Conservation (phyloP, 2,329 filamentous ascomycete genomes). For the Fusarium sp. region DNA sequence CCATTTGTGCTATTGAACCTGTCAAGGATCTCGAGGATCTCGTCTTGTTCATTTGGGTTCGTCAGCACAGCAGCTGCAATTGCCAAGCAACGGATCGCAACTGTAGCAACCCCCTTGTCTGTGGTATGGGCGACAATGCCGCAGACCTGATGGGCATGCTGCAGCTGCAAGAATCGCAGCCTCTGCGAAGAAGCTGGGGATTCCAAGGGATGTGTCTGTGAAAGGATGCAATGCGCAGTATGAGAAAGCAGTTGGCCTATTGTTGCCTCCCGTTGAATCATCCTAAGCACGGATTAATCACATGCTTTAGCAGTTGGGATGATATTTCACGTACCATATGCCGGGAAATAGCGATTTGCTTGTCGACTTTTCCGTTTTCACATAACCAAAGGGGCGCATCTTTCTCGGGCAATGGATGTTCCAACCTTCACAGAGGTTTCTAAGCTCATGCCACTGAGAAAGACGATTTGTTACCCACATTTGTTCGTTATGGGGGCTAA, state of each 20-base stretch:
- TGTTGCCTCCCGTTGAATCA: constrained; percentile 82
- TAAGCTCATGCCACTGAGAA: constrained; percentile 82
- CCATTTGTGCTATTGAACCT: constrained; percentile 79
- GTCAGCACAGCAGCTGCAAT: constrained; percentile 79
- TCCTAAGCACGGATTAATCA: constrained; percentile 56
- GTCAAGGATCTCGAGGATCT: constrained; percentile 79
- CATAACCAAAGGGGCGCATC: constrained; percentile 85
- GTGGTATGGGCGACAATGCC: constrained; percentile 88
- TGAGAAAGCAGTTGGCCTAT: constrained; percentile 89
- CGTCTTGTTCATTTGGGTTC: constrained; percentile 76
- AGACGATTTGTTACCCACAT: constrained; percentile 69
- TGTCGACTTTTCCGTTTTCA: constrained; percentile 71
- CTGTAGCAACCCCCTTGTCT: constrained; percentile 78
- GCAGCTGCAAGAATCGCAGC: constrained; percentile 73
- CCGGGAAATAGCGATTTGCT: constrained; percentile 83
- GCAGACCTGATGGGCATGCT: constrained; percentile 85
- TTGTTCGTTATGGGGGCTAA: constrained; percentile 69
- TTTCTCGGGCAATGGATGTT: constrained; percentile 78
- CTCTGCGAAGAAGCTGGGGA: constrained; percentile 66
- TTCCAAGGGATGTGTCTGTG: constrained; percentile 78
- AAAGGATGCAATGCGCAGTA: constrained; percentile 81
- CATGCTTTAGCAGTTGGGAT: not conserved
- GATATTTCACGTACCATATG: constrained; percentile 70
- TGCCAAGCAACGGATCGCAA: constrained; percentile 80
- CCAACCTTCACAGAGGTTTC: constrained; percentile 84